These are phyloP conservation scores for Adansonia digitata DNA, from an alignment of 345 rosid genomes.

Conservation along the genomic window DNA sequence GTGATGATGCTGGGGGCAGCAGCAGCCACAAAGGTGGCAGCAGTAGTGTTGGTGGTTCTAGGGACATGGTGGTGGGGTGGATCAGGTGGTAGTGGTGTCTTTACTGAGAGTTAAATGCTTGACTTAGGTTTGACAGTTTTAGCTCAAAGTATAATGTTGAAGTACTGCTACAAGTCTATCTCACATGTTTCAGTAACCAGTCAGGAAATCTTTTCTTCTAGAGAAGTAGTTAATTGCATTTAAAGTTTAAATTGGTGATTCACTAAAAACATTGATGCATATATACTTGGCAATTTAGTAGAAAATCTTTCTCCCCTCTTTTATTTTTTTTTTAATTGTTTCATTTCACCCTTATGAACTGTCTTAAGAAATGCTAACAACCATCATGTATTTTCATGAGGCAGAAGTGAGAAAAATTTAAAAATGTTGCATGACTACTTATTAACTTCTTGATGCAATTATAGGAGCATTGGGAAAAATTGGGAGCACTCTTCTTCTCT, in stretches of 20 bases:
- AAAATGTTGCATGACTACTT: neutral
- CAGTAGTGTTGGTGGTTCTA: slow-evolving; percentile 61
- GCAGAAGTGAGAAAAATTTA: neutral
- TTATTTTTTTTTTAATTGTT: neutral
- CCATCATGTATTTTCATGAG: neutral
- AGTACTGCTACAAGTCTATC: slow-evolving; percentile 9
- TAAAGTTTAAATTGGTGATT: neutral
- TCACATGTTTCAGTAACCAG: neutral
- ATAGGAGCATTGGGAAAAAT: neutral
- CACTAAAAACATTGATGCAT: neutral
- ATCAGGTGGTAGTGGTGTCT: slow-evolving; percentile 65
- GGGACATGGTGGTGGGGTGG: slow-evolving; percentile 83
- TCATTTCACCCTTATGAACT: neutral
- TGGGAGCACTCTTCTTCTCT: neutral
- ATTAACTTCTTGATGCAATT: neutral
- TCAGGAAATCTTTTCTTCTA: neutral
- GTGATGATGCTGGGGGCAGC: slow-evolving; percentile 62
- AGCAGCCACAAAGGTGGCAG: slow-evolving; percentile 62
- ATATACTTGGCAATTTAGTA: neutral
- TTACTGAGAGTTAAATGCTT: slow-evolving; percentile 48
- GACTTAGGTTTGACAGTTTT: slow-evolving; percentile 64
- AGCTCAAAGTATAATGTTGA: slow-evolving; percentile 24
- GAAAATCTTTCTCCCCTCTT: neutral
- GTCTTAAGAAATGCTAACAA: neutral
- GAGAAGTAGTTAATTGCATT: slow-evolving; percentile 4